phyloP scores from a whole-genome alignment of 371 early-diverging fungal genomes.

The Syncephalis fuscata region DNA sequence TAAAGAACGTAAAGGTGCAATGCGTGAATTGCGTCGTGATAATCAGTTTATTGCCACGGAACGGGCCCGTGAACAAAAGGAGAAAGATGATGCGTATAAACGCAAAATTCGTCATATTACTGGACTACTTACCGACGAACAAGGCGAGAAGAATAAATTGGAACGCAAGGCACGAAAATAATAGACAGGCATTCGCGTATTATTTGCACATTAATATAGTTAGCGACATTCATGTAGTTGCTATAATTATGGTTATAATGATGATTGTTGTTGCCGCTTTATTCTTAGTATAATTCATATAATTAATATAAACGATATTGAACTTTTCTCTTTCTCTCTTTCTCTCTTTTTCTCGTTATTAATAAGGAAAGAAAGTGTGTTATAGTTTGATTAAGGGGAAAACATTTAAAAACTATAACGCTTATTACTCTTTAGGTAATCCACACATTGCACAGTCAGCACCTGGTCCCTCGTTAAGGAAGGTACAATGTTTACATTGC shows the following conservation, averaged over 20 bases:
- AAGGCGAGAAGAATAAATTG: slow-evolving; percentile 26
- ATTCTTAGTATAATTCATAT: too few relatives aligned
- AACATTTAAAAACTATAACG: too few relatives aligned
- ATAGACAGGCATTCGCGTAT: too few relatives aligned
- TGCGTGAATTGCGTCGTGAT: slow-evolving; percentile 89
- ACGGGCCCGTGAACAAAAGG: slow-evolving; percentile 42
- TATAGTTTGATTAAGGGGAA: too few relatives aligned
- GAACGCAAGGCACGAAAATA: background rate
- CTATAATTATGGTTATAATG: too few relatives aligned
- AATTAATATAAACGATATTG: too few relatives aligned
- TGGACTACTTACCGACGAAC: slow-evolving; percentile 56
- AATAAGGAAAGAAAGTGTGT: too few relatives aligned
- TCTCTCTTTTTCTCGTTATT: too few relatives aligned
- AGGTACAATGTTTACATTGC: slow-evolving; percentile 89
- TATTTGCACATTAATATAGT: too few relatives aligned
- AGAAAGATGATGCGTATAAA: slow-evolving; percentile 68
- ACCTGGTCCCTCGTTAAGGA: slow-evolving; percentile 43
- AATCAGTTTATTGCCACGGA: slow-evolving; percentile 69
- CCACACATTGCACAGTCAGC: slow-evolving; percentile 91
- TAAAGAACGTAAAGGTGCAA: slow-evolving; percentile 84
- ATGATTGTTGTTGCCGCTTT: too few relatives aligned
- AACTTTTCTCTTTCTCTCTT: too few relatives aligned
- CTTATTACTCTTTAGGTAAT: slow-evolving; percentile 54
- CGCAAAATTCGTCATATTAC: slow-evolving; percentile 76
- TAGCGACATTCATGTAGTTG: too few relatives aligned